phyloP scores from a whole-genome alignment of 2,329 filamentous ascomycete species.

The Microcyclospora tardicrescens region DNA sequence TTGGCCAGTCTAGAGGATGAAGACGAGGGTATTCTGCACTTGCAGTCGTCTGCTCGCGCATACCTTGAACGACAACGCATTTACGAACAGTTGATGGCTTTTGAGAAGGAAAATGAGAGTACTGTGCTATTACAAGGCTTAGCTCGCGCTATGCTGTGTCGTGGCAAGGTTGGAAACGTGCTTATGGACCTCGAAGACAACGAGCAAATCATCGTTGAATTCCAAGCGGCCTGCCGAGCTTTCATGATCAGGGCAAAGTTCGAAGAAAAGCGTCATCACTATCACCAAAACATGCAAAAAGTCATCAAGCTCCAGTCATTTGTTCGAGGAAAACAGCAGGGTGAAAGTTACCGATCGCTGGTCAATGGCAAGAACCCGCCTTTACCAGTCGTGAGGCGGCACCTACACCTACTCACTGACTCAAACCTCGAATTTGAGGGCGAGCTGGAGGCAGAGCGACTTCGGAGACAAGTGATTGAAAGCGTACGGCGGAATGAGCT shows the following conservation, averaged over 20 bases:
- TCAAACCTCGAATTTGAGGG: conserved; percentile 99
- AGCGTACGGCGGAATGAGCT: conserved; percentile 95
- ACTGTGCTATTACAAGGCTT: conserved; percentile 62
- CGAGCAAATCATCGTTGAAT: conserved; percentile 59
- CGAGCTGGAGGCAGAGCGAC: conserved; percentile 88
- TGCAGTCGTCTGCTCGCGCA: conserved; percentile 59
- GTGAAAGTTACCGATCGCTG: conserved; percentile 93
- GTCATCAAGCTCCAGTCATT: conserved; percentile 98
- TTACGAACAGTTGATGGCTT: conserved; percentile 50
- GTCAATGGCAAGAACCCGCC: conserved; percentile 94
- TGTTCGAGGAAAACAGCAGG: conserved; percentile 84
- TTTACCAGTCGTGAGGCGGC: conserved; percentile 93
- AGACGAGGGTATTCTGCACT: conserved; percentile 41
- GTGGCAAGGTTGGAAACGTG: conserved; percentile 58
- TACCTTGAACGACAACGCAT: conserved; percentile 49
- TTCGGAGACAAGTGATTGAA: conserved; percentile 92
- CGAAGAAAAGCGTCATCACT: conserved; percentile 74
- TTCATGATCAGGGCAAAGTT: conserved; percentile 63
- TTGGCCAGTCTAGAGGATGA: conserved; percentile 45
- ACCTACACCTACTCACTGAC: conserved; percentile 93
- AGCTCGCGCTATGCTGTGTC: conserved; percentile 64
- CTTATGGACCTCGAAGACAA: conserved; percentile 69
- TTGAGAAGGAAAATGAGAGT: conserved; percentile 54
- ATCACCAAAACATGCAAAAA: conserved; percentile 95
- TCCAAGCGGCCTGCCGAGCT: conserved; percentile 64